Evolutionary conservation across 805 yeast genomes (phyloP), one percentile per base, ranked within the genome.

Genomic region (Cyberlindnera subsufficiens): DNA sequence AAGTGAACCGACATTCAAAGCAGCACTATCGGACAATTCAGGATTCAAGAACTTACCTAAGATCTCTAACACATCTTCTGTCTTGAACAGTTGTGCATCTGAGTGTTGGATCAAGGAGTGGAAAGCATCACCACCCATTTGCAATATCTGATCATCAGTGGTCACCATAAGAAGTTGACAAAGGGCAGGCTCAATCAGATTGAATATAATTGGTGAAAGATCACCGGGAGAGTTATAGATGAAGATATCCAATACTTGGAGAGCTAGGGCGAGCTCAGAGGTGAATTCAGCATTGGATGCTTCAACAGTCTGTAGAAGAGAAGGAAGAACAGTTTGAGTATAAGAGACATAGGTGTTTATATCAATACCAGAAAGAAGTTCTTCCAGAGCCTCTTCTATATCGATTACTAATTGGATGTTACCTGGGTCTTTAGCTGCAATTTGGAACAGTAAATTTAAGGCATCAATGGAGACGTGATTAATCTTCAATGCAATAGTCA

Each of bases 121-220:
- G 53, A 85, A 78, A 5, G 82, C 80, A 46, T 85, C 91, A 0
- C 91, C 84, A 3, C 89, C 82, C 10, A 78, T 67, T 62, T 89
- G 96, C 29, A 89, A 60, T 8, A 87, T 72, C 55, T 83, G 88
- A 52, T 85, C 86, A 59, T 89, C 96, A n/a, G 61, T 66, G 0
- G 88, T 72, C 5, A 49, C 45, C 30, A 56, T 27, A 34, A 72
- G 41, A 7, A 67, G 42, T 15, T 39, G 40, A 14, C 55, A 52
- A 31, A 78, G 49, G 2, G 59, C 53, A 0, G 80, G 75, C 49
- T 74, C 75, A 2, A 71, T 58, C 43, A 60, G 64, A 38, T 61
- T 41, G 60, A 74, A 71, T 35, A 78, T 53, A 44, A 63, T 60
- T 37, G 53, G 46, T 3, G 77, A 75, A 19, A 72, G 56, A 4